phyloP scores from a whole-genome alignment of 2,329 filamentous ascomycete genomes.

The Cordyceps fumosorosea region DNA sequence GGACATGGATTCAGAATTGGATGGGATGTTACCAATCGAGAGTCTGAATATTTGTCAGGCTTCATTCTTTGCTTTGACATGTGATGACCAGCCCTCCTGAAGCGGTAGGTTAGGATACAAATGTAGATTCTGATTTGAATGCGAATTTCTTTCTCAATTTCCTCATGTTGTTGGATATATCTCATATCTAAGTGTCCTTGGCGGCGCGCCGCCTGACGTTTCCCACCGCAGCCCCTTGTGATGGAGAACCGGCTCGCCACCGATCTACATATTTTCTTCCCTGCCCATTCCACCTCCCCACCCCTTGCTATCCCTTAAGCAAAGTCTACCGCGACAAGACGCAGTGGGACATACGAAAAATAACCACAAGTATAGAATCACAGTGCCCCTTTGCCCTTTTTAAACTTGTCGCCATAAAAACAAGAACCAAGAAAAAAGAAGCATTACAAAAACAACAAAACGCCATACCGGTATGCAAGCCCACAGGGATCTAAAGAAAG shows the following conservation, averaged over 20 bases:
- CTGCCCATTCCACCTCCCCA: not conserved
- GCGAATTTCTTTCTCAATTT: not conserved
- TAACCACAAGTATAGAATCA: slow-evolving; percentile 9
- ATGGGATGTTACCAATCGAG: not conserved
- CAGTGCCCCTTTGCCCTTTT: slow-evolving; percentile 2
- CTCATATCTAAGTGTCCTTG: not conserved
- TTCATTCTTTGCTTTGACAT: no score
- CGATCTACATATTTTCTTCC: not conserved
- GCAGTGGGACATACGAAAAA: slow-evolving; percentile 7
- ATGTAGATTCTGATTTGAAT: no score
- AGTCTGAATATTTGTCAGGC: not conserved
- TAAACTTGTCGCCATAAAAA: slow-evolving; percentile 9
- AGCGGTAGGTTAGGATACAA: no score
- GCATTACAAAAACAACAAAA: slow-evolving; percentile 5
- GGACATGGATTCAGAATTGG: not conserved
- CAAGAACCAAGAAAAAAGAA: not conserved
- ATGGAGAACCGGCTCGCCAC: not conserved
- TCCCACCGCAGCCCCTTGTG: not conserved
- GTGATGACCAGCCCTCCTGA: no score
- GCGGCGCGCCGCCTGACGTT: not conserved
- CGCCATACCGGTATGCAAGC: slow-evolving; percentile 14
- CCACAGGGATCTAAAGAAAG: slow-evolving; percentile 2
- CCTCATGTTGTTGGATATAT: slow-evolving; percentile 6
- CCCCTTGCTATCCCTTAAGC: not conserved
- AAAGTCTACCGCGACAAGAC: not conserved